Base-by-base conservation (phyloP, 371 early-diverging fungal genomes). In the Lichtheimia ornata region DNA sequence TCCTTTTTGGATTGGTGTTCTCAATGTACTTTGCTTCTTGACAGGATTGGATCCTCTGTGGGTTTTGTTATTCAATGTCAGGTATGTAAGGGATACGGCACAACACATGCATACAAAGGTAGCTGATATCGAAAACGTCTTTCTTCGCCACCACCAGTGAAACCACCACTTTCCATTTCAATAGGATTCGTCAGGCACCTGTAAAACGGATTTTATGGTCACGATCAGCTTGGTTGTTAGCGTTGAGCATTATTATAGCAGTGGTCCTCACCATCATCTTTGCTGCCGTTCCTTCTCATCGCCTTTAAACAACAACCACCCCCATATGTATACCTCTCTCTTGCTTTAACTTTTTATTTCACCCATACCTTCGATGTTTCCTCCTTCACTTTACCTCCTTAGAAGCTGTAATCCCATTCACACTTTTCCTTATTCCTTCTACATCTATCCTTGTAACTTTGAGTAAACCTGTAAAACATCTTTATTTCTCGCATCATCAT, bases 41-140 rank as follows among this genome's bases (percentile, higher is more conserved):
- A 76, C 79, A 27, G 82, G 76, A 20, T 56, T 81, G 41, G 82
- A 81, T 63, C 82, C 82, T 15, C 56, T 81, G 17, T 78, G 76
- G 74, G 76, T 74, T 1, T 56, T 81, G 40, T 22, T 78, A 28
- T 76, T 81, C 30, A 77, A 77, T 43, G 61, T 74, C 30, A 81
- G 82, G 82, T 74, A 72, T 14, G 40, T 45, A 30, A 18, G 12
- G 6, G 11, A 13, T 15, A 1, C 22, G 30, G n/a, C 40, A 5
- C 7, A 28, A 7, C 35, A 35, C 35, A 35, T 35, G 35, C 35
- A 35, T 35, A 9, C 7, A 5, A 35, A 9, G 35, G 9, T 11
- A 2, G 5, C 35, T 35, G 11, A 35, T 35, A 6, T 35, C 9
- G 28, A 28, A 28, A 22, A 22, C 2, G 22, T 2, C 2, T 22